phyloP scores from a whole-genome alignment of 345 rosid genomes.

The Salix purpurea region DNA sequence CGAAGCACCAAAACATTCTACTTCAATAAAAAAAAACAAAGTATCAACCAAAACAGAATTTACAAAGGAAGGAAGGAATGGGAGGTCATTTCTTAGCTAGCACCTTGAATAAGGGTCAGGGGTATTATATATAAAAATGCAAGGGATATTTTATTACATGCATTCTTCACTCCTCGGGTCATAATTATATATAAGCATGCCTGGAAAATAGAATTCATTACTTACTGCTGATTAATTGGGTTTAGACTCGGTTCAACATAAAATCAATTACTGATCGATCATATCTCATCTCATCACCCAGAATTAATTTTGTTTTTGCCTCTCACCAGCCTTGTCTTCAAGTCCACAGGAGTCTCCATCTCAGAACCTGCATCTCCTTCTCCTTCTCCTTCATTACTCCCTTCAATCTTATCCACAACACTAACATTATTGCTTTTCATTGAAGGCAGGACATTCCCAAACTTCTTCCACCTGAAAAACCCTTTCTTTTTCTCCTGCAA shows the following conservation, averaged over 20 bases:
- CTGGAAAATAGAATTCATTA: neutral
- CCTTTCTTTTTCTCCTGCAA: slow-evolving; percentile 65
- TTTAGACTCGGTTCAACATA: neutral
- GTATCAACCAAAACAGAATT: too few relatives aligned
- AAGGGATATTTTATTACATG: too few relatives aligned
- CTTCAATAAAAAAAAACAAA: too few relatives aligned
- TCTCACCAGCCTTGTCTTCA: slow-evolving; percentile 52
- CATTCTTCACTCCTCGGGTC: too few relatives aligned
- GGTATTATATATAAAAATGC: too few relatives aligned
- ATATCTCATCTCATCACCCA: neutral
- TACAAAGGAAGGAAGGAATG: too few relatives aligned
- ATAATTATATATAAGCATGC: too few relatives aligned
- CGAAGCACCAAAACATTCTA: too few relatives aligned
- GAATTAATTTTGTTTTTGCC: slow-evolving; percentile 35
- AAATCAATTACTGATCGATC: neutral
- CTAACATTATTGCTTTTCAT: slow-evolving; percentile 27
- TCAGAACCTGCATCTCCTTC: slow-evolving; percentile 25
- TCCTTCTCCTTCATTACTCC: slow-evolving; percentile 27
- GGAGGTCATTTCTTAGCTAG: too few relatives aligned
- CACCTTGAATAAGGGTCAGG: too few relatives aligned
- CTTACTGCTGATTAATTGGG: neutral
- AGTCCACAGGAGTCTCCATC: slow-evolving; percentile 54
- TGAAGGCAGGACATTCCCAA: slow-evolving; percentile 45
- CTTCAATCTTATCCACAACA: slow-evolving; percentile 39
- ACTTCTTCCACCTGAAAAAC: slow-evolving; percentile 68